These are phyloP conservation scores for Podila epigama DNA, from an alignment of 192 early-diverging fungal species.

Conservation along the genomic window DNA sequence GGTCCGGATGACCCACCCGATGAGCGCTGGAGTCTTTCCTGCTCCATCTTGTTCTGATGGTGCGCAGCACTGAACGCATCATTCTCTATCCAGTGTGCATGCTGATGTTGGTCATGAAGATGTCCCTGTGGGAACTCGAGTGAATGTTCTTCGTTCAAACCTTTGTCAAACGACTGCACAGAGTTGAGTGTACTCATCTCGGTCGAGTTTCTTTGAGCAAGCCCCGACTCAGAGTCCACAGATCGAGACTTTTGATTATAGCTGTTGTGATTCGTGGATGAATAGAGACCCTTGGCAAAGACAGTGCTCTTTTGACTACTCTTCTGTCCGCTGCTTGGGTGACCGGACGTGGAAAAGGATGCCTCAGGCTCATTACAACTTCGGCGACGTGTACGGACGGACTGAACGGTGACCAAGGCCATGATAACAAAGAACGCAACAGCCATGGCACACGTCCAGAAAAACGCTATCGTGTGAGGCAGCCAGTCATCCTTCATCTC, in stretches of 20 bases:
- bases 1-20: neutral
- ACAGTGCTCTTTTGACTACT: neutral
- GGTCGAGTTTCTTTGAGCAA: slow-evolving; percentile 15
- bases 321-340: slow-evolving; percentile 16
- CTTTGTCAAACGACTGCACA: slow-evolving; percentile 20
- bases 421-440: slow-evolving; percentile 26
- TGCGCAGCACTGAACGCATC: slow-evolving; percentile 13
- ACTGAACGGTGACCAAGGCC: slow-evolving; percentile 28
- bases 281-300: slow-evolving; percentile 13
- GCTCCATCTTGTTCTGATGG: slow-evolving; percentile 9
- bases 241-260: neutral
- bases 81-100: slow-evolving; percentile 7
- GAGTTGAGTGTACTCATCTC: slow-evolving; percentile 31
- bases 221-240: slow-evolving; percentile 7
- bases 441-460: slow-evolving; percentile 47
- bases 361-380: slow-evolving; percentile 9
- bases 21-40: neutral
- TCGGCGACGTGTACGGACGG: slow-evolving; percentile 30
- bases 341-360: slow-evolving; percentile 9
- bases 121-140: neutral
- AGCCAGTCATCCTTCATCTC: slow-evolving; percentile 11
- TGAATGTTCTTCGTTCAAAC: neutral
- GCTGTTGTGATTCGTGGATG: slow-evolving; percentile 11
- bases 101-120: neutral
- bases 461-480: slow-evolving; percentile 42